Percentiles rank a stretch among this genome's conserved stretches.
Conservation (phyloP, 2,329 filamentous ascomycete species). For the Whalleya microplaca region DNA sequence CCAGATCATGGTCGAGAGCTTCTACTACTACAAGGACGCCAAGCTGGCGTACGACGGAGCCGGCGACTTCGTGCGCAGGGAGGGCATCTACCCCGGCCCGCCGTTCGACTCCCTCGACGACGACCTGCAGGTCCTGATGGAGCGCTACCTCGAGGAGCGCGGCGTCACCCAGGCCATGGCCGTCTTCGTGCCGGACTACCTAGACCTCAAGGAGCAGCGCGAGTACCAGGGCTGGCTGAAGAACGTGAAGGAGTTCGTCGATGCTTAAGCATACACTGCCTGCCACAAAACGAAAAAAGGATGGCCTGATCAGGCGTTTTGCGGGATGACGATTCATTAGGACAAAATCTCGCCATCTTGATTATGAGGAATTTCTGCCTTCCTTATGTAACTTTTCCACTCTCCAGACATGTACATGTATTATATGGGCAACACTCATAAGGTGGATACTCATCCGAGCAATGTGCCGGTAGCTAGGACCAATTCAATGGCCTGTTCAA, state of each 20-base stretch:
- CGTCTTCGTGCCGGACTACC: slow-evolving; percentile 92
- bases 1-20: slow-evolving; percentile 83
- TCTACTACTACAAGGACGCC: slow-evolving; percentile 82
- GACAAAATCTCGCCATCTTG: not conserved
- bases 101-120: slow-evolving; percentile 94
- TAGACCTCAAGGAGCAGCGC: slow-evolving; percentile 97
- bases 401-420: not conserved
- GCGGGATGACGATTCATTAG: not conserved
- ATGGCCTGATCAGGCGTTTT: not conserved
- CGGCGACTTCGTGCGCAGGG: slow-evolving; percentile 76
- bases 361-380: not conserved
- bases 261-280: slow-evolving; percentile 54
- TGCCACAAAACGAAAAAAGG: not conserved
- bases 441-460: not conserved
- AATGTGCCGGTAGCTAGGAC: not conserved
- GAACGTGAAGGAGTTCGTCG: slow-evolving; percentile 84
- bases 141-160: slow-evolving; percentile 93
- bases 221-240: slow-evolving; percentile 93
- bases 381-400: not conserved
- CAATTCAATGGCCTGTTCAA: not conserved
- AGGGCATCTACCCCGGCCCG: slow-evolving; percentile 84
- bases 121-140: slow-evolving; percentile 88
- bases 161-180: slow-evolving; percentile 87
- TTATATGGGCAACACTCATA: not conserved
- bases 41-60: slow-evolving; percentile 76